Evolutionary conservation across 129 eudicot genomes (phyloP).

Genomic region (Cynara cardunculus): DNA sequence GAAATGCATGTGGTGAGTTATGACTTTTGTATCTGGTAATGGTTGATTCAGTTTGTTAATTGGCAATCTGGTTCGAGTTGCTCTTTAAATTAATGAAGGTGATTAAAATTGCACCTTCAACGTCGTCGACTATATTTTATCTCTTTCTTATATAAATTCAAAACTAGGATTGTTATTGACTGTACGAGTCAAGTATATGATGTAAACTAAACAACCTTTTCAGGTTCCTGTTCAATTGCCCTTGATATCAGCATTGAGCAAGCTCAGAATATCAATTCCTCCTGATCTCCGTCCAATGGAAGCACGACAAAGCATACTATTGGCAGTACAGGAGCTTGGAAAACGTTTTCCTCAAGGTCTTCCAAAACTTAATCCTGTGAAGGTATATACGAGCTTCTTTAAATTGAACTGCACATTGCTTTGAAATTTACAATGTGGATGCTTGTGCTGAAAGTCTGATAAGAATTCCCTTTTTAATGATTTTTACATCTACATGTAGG

Average conservation of each 20-base stretch:
- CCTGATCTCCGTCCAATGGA: conserved; percentile 89
- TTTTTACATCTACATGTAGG: neutral
- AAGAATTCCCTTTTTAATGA: neutral
- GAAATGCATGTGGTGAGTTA: conserved; percentile 98
- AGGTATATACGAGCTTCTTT: conserved; percentile 42
- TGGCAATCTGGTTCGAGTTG: neutral
- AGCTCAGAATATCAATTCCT: conserved; percentile 79
- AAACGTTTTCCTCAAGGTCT: conserved; percentile 93
- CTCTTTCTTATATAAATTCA: neutral
- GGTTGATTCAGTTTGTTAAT: neutral
- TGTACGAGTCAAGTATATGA: neutral
- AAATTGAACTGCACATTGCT: neutral
- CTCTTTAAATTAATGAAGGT: neutral
- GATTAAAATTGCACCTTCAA: neutral
- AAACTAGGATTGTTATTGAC: neutral
- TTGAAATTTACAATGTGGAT: neutral
- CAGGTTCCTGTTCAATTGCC: conserved; percentile 95
- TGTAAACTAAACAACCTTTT: neutral
- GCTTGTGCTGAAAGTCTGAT: neutral
- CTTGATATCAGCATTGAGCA: conserved; percentile 76
- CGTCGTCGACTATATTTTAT: neutral
- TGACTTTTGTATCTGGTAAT: conserved; percentile 1
- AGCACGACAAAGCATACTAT: conserved; percentile 71
- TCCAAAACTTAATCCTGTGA: conserved; percentile 95
- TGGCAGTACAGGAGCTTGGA: conserved; percentile 89